Base-by-base conservation (phyloP, 2,329 filamentous ascomycete species). In the Colletotrichum sidae region DNA sequence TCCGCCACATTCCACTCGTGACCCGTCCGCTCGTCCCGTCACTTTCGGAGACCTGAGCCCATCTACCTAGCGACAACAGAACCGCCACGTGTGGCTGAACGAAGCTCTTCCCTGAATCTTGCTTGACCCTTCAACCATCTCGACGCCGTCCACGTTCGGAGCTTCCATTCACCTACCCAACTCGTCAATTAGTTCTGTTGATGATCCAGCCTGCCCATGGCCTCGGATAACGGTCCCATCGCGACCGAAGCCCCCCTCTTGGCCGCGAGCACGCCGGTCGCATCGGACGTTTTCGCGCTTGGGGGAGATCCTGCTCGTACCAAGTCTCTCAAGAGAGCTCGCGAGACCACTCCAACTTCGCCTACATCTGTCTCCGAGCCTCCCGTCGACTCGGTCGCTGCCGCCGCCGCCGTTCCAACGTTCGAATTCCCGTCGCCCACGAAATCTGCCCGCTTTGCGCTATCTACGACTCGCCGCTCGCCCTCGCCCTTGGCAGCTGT, bases 181-280 rank as follows among this genome's bases (percentile, higher is more conserved):
- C 39, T 13, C 7, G 15, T 39, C 34, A 65, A 65, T 55, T 55
- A 41, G 37, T 34, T 15, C 34, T 38, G 44, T 68, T 62, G 45
- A 68, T 68, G 66, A 50, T 54, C 44, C 37, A 63, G 52, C 37
- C 51, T 52, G 65, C 67, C 53, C 79, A 88, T 88, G 85, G 83
- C 84, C 76, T 83, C 84, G 70, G 83, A 84, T 73, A 80, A 82
- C 72, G 82, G 80, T 73, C 78, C 80, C 71, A 79, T 85, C 75
- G 81, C 83, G 76, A 83, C 83, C 71, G 83, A 85, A 77, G 77
- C 80, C 75, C 79, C 83, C 74, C 78, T 77, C 71, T 73, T 74
- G 68, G 70, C 77, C 53, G 72, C 75, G 52, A 71, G 76, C 45
- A 73, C 76, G 63, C 73, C 76, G 67, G 76, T 80, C 68, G 72